These are phyloP conservation scores for Cinnamomum micranthum DNA, from an alignment of 164 flowering plant species.

Conservation along the genomic window DNA sequence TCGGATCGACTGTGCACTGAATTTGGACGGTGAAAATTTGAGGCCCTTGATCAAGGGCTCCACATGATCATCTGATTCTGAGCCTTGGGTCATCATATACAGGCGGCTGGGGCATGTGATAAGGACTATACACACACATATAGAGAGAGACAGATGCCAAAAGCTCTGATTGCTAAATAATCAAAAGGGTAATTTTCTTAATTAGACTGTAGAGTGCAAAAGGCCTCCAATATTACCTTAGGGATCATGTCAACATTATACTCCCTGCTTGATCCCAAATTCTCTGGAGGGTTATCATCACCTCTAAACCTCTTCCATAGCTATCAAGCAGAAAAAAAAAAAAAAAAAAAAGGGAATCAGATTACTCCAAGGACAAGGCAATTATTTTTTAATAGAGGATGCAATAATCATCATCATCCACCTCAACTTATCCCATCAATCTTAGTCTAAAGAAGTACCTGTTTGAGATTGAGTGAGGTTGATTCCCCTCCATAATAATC, in stretches of 20 bases:
- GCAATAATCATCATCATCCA: not conserved
- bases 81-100: no score
- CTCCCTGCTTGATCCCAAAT: slow-evolving; percentile 73
- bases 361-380: not conserved
- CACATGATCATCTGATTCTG: no score
- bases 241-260: slow-evolving; percentile 97
- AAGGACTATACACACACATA: no score
- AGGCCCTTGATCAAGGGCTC: no score
- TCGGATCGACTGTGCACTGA: not conserved
- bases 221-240: slow-evolving; percentile 40
- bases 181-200: not conserved
- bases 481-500: slow-evolving; percentile 94
- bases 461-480: slow-evolving; percentile 65
- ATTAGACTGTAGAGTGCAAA: not conserved
- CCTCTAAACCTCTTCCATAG: slow-evolving; percentile 91
- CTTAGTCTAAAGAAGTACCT: slow-evolving; percentile 34
- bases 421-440: no score
- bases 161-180: not conserved
- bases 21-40: not conserved
- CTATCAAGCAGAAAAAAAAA: slow-evolving; percentile 24
- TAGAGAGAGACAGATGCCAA: not conserved
- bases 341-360: not conserved
- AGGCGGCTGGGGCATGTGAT: no score
- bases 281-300: slow-evolving; percentile 56
- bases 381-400: not conserved